These are phyloP conservation scores for Geotrichum cucujoidarum DNA, from an alignment of 1,139 yeast species.

Conservation along the genomic window DNA sequence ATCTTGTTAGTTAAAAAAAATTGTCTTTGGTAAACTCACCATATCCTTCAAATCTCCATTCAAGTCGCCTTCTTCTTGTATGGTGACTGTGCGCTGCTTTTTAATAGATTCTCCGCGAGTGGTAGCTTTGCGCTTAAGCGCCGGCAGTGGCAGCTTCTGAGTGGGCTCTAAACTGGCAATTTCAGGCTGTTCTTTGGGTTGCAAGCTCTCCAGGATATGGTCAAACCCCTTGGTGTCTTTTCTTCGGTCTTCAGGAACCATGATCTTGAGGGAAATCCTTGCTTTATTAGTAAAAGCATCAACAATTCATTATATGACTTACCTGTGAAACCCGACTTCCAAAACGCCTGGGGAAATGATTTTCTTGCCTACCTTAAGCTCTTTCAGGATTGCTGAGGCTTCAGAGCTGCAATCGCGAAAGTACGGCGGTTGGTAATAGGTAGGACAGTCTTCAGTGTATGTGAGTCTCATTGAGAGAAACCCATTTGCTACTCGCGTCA, in stretches of 20 bases:
- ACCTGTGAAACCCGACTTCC: slow-evolving; percentile 12
- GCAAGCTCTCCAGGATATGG: too few species aligned
- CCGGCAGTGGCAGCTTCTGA: too few species aligned
- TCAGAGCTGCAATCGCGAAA: slow-evolving; percentile 17
- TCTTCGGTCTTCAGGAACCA: too few species aligned
- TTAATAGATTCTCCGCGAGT: too few species aligned
- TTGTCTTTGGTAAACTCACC: too few species aligned
- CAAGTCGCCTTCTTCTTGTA: background rate
- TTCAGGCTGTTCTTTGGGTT: background rate
- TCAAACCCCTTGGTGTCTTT: too few species aligned
- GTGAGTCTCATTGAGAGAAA: slow-evolving; percentile 18
- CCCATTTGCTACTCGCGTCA: slow-evolving; percentile 9
- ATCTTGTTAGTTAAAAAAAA: too few species aligned
- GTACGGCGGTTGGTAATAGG: slow-evolving; percentile 18
- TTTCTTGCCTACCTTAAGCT: background rate
- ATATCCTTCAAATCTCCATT: slow-evolving; percentile 10
- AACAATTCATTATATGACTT: background rate
- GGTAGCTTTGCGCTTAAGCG: too few species aligned
- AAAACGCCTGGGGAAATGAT: slow-evolving; percentile 10
- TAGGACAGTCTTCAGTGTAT: slow-evolving; percentile 17
- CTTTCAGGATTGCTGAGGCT: slow-evolving; percentile 5
- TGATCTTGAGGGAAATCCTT: slow-evolving; percentile 8
- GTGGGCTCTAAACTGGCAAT: background rate
- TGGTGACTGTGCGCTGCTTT: too few species aligned
- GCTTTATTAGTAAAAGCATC: background rate